Evolutionary conservation across 2,329 filamentous ascomycete genomes (phyloP), one percentile per base, ranked within the genome.

Genomic region (Whalleya microplaca): DNA sequence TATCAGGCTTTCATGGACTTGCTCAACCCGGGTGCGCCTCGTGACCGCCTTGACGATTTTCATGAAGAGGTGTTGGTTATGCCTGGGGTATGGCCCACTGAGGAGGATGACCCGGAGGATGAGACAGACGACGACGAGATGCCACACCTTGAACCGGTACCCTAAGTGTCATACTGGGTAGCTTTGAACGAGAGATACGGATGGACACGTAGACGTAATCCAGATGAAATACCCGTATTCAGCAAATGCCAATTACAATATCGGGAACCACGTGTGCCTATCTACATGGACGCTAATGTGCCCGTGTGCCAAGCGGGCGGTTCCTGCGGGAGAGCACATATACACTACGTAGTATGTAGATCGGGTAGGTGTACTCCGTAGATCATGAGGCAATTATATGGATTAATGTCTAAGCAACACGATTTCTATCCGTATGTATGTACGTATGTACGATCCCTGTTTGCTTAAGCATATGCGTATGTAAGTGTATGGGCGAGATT

Each of bases 11-110:
- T 69, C 23, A 56, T 69, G 56, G 53, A 61, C n/a, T 9, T 69
- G 23, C 45, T 69, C 16, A 46, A 40, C 32, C 29, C 46, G 8
- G 32, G 45, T 12, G 37, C 21, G 10, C 7, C 9, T 4, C 42
- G 44, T 29, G 18, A 14, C 14, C 49, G 45, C 19, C 43, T 9
- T 19, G 48, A n/a, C 7, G 45, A 44, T 9, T 37, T 29, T 12
- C 41, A 61, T 7, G 41, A 61, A 8, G 12, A 43, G 0, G 57
- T 48, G 19, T 16, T 52, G 18, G 41, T 53, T 23, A 63, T 70
- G 61, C 68, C 68, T 7, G 67, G 68, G 19, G 62, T 51, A 21
- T 70, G 66, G 64, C 42, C 20, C 8, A 63, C 53, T 20, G 60
- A 58, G 16, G 62, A 65, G 29, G 61, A 58, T 7, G 57, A 50